phyloP scores from a whole-genome alignment of 2,329 filamentous ascomycete genomes.

The Xylariales sp. region DNA sequence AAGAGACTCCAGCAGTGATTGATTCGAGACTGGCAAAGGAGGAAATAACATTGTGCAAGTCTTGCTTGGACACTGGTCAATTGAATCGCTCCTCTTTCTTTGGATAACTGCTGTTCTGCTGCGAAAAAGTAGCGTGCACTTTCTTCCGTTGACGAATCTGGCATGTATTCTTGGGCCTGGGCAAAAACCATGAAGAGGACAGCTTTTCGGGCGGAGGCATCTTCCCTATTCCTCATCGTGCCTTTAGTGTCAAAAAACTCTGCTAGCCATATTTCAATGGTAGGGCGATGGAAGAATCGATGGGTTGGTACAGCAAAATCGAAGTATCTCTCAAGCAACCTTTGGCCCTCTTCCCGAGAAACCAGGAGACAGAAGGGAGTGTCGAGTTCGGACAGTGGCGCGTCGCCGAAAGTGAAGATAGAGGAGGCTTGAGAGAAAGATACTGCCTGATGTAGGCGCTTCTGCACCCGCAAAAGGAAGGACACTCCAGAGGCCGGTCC shows the following conservation, averaged over 20 bases:
- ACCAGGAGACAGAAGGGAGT: slow-evolving; percentile 38
- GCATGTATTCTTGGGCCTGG: slow-evolving; percentile 38
- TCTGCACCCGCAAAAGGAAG: slow-evolving; percentile 46
- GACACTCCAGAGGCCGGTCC: slow-evolving; percentile 42
- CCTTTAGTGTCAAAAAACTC: slow-evolving; percentile 41
- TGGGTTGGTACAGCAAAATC: slow-evolving; percentile 37
- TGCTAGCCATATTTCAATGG: slow-evolving; percentile 36
- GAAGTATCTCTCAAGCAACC: slow-evolving; percentile 34
- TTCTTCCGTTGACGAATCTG: slow-evolving; percentile 26
- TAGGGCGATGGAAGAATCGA: slow-evolving; percentile 38
- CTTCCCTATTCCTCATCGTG: slow-evolving; percentile 32
- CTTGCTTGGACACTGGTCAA: slow-evolving; percentile 24
- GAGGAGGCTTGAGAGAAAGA: slow-evolving; percentile 32
- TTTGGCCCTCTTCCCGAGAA: slow-evolving; percentile 21
- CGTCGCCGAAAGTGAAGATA: slow-evolving; percentile 47
- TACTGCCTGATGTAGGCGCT: slow-evolving; percentile 37
- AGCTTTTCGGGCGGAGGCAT: slow-evolving; percentile 33
- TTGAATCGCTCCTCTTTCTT: slow-evolving; percentile 22
- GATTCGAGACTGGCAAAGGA: slow-evolving; percentile 39
- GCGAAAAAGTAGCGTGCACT: slow-evolving; percentile 15
- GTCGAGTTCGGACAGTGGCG: slow-evolving; percentile 40
- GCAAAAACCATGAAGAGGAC: slow-evolving; percentile 41
- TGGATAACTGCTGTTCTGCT: slow-evolving; percentile 20
- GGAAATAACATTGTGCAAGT: slow-evolving; percentile 38
- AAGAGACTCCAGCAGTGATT: slow-evolving; percentile 44